Base-by-base conservation (phyloP, 306 rosid genomes). In the Medicago ruthenica region DNA sequence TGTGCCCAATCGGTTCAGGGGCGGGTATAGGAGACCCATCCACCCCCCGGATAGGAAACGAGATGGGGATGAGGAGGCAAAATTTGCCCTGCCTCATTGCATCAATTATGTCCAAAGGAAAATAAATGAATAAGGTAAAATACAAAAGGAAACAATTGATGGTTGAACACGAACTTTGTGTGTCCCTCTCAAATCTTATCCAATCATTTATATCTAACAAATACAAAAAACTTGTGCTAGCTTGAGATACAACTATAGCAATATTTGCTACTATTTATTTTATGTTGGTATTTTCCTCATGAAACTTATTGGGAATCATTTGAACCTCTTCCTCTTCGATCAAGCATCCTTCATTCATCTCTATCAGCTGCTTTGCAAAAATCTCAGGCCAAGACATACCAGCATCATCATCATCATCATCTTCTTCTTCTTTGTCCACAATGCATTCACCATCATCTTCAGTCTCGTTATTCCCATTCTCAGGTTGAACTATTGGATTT, bases 281-380 rank as follows among this genome's bases (percentile, higher is more conserved):
- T 8, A 64, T 17, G 4, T 24, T 7, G 9, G n/a, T 9, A 5
- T 9, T 22, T 0, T 79, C 67, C 13, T 24, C 40, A 64, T 15
- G 12, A 41, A 64, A 79, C 10, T 36, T 4, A 11, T 72, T 72
- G 8, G 83, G 50, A 72, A 72, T 7, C 69, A 79, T 41, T 7
- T 9, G 9, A 18, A 45, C 6, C 0, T 74, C 65, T 58, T 80
- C 45, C 2, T 80, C 57, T 74, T 13, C 1, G 6, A 22, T 5
- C 14, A 9, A 13, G 15, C 13, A 1, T 9, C 27, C 77, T n/a
- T 6, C 11, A 24, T 21, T 34, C 4, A 1, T 44, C 10, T 6
- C 18, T 27, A 14, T 6, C 66, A 80, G 58, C 31, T 73, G 8
- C 6, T 1, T 1, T 7, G 75, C 12, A 68, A 80, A 65, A 1